Evolutionary conservation across 2,329 filamentous ascomycete genomes (phyloP), one percentile per base, ranked within the genome.

Genomic region (Penicillium glabrum): DNA sequence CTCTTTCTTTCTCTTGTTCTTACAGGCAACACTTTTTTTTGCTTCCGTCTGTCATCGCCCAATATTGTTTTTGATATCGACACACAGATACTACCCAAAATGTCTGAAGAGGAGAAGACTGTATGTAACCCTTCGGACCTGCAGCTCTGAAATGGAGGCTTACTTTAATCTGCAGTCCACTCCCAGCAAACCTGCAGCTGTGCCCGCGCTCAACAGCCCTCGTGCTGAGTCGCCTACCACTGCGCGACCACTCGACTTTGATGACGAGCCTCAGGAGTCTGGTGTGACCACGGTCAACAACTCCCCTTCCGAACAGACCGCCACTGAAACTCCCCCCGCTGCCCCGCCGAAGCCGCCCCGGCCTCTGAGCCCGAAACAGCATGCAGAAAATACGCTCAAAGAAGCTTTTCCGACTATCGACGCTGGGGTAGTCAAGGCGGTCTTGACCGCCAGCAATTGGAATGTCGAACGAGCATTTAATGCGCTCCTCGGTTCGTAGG

Each of bases 381-480:
- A 96, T 79, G 92, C 91, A 47, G 89, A 93, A 75, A 85, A 86
- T 67, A 97, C 92, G 3, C 81, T 99, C 54, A 93, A 91, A 73
- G 95, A 99, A 75, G 95, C 95, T 0, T 99, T 99, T 68, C 95
- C 95, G 0, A 83, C 80, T 54, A 90, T 97, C 59, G 95, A 99
- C 53, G 72, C 78, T 8, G 75, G 86, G 45, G 89, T 99, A 46
- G 85, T 99, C 74, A 96, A 88, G 75, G 95, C 95, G 29, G 89
- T 99, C 0, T 78, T 99, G 62, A 83, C 85, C 24, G 95, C 95
- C 14, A 98, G 95, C 73, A 83, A 87, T 57, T 93, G 93, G 58
- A 86, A 89, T 68, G 87, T 98, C 47, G 95, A 99, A 75, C 90
- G 91, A 31, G 93, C 95, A 14, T 99, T 99, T 78, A 95, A 97